A percentile compares a stretch with the other conserved stretches of the same genome.
phyloP scores from a whole-genome alignment of 441 rosid species.

The Biscutella laevigata region DNA sequence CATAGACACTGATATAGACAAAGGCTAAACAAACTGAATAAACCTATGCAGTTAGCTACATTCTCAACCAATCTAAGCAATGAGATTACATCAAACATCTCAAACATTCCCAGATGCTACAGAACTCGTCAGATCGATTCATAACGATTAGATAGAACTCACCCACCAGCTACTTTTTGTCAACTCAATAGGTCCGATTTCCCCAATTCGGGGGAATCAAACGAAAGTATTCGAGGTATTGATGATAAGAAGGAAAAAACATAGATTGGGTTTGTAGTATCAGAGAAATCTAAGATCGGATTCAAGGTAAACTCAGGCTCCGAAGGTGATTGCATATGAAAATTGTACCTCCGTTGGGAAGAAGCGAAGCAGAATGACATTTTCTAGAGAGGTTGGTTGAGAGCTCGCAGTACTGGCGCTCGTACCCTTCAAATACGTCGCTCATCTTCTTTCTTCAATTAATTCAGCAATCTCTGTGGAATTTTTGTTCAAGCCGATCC shows the following conservation, averaged over 20 bases:
- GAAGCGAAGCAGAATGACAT: slow-evolving; percentile 52
- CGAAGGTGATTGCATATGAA: background rate
- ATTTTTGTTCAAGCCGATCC: background rate
- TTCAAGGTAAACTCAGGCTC: background rate
- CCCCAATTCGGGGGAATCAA: background rate
- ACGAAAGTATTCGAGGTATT: background rate
- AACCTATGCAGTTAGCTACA: background rate
- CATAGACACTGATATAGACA: no score
- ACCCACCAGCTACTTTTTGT: background rate
- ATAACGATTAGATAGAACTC: background rate
- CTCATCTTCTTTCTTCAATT: slow-evolving; percentile 36
- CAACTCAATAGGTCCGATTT: background rate
- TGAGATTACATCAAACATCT: no score
- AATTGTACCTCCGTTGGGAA: slow-evolving; percentile 51
- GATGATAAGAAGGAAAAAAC: background rate
- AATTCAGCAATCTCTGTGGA: background rate
- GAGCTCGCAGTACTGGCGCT: slow-evolving; percentile 69
- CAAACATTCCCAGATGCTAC: background rate
- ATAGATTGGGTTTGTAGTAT: background rate
- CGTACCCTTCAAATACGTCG: slow-evolving; percentile 66
- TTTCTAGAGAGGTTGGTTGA: slow-evolving; percentile 54
- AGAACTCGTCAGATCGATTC: background rate
- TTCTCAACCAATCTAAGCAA: background rate
- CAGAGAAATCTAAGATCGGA: background rate
- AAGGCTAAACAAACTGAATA: background rate